Evolutionary conservation across 768 basidiomycete species (phyloP).

Genomic region (Crepidotus variabilis): DNA sequence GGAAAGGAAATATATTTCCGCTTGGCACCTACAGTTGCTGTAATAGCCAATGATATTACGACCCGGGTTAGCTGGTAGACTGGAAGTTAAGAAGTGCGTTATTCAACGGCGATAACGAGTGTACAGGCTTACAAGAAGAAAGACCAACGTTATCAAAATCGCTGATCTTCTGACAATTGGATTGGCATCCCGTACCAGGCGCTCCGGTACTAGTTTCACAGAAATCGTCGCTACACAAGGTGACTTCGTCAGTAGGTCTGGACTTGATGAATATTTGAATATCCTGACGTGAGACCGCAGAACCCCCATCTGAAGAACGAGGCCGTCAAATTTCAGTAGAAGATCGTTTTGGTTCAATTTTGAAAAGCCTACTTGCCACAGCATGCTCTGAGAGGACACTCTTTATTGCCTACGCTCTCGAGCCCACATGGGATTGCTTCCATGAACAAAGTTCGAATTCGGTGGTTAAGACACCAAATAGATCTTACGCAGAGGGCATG

Average conservation of each 20-base stretch:
- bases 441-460: no score
- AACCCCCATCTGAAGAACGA: constrained; percentile 10
- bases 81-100: no score
- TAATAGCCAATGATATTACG: constrained; percentile 3
- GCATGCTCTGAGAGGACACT: constrained; percentile 1
- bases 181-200: constrained; percentile 3
- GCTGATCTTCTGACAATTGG: neutral
- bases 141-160: neutral
- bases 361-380: neutral
- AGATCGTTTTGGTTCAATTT: neutral
- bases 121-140: neutral
- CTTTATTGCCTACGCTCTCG: constrained; percentile 5
- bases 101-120: no score
- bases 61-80: neutral
- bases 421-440: constrained; percentile 6
- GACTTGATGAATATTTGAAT: no score
- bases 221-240: no score
- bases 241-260: no score
- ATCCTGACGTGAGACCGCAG: constrained; percentile 8
- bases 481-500: no score
- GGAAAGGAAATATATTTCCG: neutral
- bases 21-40: neutral
- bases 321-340: no score
- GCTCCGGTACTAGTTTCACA: constrained; percentile 1
- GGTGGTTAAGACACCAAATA: no score